These are phyloP conservation scores for Rubia tinctorum DNA, from an alignment of 305 asterid species.

Conservation along the genomic window DNA sequence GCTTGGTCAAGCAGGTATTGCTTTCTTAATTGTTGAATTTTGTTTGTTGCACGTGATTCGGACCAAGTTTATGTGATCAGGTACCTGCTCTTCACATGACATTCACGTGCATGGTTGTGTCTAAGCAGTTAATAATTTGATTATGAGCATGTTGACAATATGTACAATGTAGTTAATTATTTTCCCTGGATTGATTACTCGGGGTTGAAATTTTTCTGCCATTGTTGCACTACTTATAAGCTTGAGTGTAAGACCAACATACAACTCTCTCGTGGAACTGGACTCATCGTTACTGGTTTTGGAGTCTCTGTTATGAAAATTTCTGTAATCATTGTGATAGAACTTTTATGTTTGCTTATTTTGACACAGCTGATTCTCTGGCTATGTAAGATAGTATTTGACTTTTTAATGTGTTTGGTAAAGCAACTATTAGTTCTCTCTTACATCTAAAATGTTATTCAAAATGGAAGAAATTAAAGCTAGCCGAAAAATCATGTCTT, in stretches of 20 bases:
- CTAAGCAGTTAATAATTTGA: neutral
- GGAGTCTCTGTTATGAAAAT: neutral
- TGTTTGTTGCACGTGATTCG: neutral
- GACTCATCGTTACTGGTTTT: neutral
- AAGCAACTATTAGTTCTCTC: too few relatives aligned
- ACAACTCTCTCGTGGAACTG: neutral
- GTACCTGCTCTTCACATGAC: neutral
- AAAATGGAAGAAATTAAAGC: too few relatives aligned
- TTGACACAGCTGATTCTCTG: too few relatives aligned
- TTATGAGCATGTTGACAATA: neutral
- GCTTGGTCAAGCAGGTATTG: slow-evolving; percentile 81
- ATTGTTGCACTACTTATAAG: neutral
- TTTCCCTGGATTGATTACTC: neutral
- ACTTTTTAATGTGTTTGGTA: too few relatives aligned
- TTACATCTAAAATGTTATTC: too few relatives aligned
- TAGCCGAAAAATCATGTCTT: too few relatives aligned
- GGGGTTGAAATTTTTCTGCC: neutral
- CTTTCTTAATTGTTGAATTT: slow-evolving; percentile 14
- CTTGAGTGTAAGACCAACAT: neutral
- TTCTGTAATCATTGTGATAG: neutral
- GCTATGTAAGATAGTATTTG: too few relatives aligned
- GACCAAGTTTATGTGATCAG: neutral
- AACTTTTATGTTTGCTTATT: neutral
- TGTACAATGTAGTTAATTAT: neutral
- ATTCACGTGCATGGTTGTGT: neutral